Conservation (phyloP, 106 monocot species). For the Dendrobium catenatum region DNA sequence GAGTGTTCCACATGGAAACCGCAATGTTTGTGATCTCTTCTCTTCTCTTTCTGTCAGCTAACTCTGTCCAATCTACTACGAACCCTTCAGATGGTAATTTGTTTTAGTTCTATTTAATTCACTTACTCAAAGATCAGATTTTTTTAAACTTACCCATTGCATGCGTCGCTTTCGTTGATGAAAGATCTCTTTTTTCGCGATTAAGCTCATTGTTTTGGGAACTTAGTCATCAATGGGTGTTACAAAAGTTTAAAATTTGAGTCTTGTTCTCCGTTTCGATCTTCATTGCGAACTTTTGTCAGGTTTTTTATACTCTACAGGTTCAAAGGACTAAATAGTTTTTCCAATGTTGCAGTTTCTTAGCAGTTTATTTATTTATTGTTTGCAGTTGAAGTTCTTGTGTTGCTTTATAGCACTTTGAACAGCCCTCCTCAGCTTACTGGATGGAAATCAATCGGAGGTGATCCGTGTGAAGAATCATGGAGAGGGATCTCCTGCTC, state of each 20-base stretch:
- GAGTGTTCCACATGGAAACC: slow-evolving; percentile 6
- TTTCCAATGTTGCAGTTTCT: no score
- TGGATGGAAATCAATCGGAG: slow-evolving; percentile 49
- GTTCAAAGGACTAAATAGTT: not conserved
- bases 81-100: slow-evolving; percentile 29
- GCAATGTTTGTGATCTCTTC: slow-evolving; percentile 8
- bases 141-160: not conserved
- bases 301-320: not conserved
- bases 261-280: not conserved
- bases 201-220: not conserved
- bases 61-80: slow-evolving; percentile 13
- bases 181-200: not conserved
- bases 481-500: slow-evolving; percentile 62
- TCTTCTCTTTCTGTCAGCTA: slow-evolving; percentile 6
- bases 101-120: not conserved
- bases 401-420: slow-evolving; percentile 35
- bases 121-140: not conserved
- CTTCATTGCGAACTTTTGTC: not conserved
- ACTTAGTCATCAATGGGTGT: not conserved
- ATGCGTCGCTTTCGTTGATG: not conserved
- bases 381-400: slow-evolving; percentile 44
- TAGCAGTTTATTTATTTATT: not conserved
- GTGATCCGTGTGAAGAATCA: slow-evolving; percentile 56
- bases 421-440: slow-evolving; percentile 48
- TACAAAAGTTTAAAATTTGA: slow-evolving; percentile 1